These are phyloP conservation scores for Dryas octopetala DNA, from an alignment of 306 rosid species.

Conservation along the genomic window DNA sequence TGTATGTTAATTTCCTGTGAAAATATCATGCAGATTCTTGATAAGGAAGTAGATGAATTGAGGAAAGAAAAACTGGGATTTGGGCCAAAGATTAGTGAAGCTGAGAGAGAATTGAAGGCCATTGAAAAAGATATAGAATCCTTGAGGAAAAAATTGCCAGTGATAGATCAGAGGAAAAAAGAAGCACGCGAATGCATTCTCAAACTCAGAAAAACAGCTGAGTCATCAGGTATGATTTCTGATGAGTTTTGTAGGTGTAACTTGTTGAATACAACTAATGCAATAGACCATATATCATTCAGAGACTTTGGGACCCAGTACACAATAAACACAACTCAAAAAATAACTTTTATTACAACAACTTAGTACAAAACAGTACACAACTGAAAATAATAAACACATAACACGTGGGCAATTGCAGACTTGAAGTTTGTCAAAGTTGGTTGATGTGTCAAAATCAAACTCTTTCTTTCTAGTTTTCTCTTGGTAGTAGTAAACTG, in stretches of 20 bases:
- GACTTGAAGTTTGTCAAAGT: neutral
- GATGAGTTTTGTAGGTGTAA: too few species aligned
- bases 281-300: too few species aligned
- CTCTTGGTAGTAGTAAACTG: neutral
- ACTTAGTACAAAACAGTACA: too few species aligned
- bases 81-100: neutral
- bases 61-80: neutral
- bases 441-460: neutral
- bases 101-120: slow-evolving; percentile 10
- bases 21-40: slow-evolving; percentile 11
- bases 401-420: neutral
- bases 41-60: slow-evolving; percentile 18
- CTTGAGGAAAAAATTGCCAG: neutral
- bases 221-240: neutral
- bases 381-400: neutral
- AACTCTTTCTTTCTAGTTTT: neutral
- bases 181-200: slow-evolving; percentile 2
- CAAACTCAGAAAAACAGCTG: neutral
- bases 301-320: too few species aligned
- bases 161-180: neutral
- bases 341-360: too few species aligned
- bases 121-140: neutral
- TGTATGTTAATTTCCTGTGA: neutral
- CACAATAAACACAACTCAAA: too few species aligned
- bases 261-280: too few species aligned